These are phyloP conservation scores for Annona cherimola DNA, from an alignment of 164 flowering plant genomes.

Conservation along the genomic window DNA sequence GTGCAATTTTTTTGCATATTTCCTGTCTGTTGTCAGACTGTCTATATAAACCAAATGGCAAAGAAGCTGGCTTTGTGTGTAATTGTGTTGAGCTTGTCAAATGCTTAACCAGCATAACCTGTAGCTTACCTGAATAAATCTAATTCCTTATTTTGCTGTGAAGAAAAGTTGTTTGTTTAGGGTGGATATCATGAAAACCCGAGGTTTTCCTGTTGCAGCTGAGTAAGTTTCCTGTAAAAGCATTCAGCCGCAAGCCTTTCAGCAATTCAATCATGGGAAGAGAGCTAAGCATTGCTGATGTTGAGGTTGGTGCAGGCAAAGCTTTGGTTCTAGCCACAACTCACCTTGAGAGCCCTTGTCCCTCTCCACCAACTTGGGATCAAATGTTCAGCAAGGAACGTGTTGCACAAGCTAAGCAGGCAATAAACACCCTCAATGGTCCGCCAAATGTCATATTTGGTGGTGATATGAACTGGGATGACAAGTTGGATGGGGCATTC, in stretches of 20 bases:
- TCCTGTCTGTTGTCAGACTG: not conserved
- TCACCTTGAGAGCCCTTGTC: conserved; percentile 98
- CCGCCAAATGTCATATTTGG: conserved; percentile 65
- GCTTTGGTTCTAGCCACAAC: conserved; percentile 69
- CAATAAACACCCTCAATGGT: conserved; percentile 38
- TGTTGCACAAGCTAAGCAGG: conserved; percentile 77
- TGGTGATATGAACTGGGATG: conserved; percentile 99
- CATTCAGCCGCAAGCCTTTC: conserved; percentile 57
- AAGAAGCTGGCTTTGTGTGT: not conserved
- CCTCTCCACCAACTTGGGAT: conserved; percentile 87
- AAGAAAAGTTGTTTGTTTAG: not conserved
- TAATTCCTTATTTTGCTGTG: not conserved
- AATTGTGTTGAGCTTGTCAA: not conserved
- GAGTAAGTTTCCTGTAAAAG: conserved; percentile 68
- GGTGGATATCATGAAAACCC: not conserved
- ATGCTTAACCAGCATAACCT: not conserved
- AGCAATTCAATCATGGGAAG: conserved; percentile 77
- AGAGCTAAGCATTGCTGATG: conserved; percentile 43
- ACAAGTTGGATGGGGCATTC: conserved; percentile 74
- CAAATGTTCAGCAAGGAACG: conserved; percentile 92
- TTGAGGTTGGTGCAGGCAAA: conserved; percentile 35
- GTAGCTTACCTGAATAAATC: not conserved
- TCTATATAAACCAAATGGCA: not conserved
- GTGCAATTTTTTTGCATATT: not conserved
- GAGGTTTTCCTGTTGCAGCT: conserved; percentile 41